A percentile compares a stretch with the other conserved stretches of the same genome.
Evolutionary conservation across 2,329 filamentous ascomycete genomes (phyloP).

Genomic region (Hypoxylon sp.): DNA sequence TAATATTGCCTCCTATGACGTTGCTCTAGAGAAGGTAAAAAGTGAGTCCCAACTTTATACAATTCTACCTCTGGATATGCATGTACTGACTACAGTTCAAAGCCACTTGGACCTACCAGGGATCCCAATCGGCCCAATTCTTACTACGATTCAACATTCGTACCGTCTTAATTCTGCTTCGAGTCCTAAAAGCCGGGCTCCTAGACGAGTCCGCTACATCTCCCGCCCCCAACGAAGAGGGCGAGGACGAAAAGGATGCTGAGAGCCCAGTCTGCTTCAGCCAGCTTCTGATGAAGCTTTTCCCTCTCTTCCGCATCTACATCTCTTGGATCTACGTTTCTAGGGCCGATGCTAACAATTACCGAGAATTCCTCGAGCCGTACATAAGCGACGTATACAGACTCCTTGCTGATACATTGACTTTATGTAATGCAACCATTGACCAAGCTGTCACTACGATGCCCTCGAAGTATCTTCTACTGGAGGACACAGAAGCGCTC

Average conservation of each 20-base stretch:
- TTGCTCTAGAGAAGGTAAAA: slow-evolving; percentile 74
- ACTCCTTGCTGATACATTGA: slow-evolving; percentile 63
- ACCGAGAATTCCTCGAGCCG: slow-evolving; percentile 62
- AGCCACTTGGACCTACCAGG: slow-evolving; percentile 64
- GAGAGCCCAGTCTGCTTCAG: slow-evolving; percentile 55
- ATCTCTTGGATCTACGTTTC: slow-evolving; percentile 68
- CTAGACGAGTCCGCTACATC: slow-evolving; percentile 61
- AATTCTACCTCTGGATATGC: neutral
- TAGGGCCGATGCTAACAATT: slow-evolving; percentile 63
- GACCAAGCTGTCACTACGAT: slow-evolving; percentile 55
- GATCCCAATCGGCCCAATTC: slow-evolving; percentile 70
- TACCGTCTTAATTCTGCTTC: slow-evolving; percentile 80
- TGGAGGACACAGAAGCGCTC: slow-evolving; percentile 61
- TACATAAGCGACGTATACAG: slow-evolving; percentile 64
- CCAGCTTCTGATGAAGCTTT: slow-evolving; percentile 59
- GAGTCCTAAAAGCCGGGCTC: slow-evolving; percentile 79
- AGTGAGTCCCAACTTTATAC: slow-evolving; percentile 60
- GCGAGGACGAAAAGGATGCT: slow-evolving; percentile 44
- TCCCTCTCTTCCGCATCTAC: slow-evolving; percentile 69
- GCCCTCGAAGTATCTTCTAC: slow-evolving; percentile 65
- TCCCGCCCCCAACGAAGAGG: slow-evolving; percentile 44
- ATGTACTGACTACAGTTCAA: slow-evolving; percentile 37
- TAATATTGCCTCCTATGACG: slow-evolving; percentile 87
- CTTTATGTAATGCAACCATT: slow-evolving; percentile 64
- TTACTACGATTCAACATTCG: slow-evolving; percentile 84